These are phyloP conservation scores for Ceratocystis lukuohia DNA, from an alignment of 2,329 filamentous ascomycete genomes.

Conservation along the genomic window DNA sequence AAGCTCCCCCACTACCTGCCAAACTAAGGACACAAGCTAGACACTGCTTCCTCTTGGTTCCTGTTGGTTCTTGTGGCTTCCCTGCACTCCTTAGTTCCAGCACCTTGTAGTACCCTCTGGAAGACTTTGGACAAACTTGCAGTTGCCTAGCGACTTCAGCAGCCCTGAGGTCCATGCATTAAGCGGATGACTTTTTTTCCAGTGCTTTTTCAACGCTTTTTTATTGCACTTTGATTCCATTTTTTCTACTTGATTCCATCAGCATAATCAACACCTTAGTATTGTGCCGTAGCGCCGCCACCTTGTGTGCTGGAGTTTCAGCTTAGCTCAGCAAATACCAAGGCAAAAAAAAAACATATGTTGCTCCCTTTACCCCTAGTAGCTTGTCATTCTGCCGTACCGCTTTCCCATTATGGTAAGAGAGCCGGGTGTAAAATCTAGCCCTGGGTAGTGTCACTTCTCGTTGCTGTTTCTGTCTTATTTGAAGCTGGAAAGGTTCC, in stretches of 20 bases:
- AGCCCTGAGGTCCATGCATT: neutral
- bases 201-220: neutral
- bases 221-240: neutral
- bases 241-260: conserved; percentile 2
- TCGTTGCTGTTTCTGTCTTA: neutral
- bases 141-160: neutral
- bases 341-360: neutral
- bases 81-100: neutral
- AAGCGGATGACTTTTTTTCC: neutral
- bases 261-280: neutral
- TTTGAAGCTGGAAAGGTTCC: conserved; percentile 12
- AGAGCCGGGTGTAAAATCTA: neutral
- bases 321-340: neutral
- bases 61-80: neutral
- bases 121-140: neutral
- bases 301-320: neutral
- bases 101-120: neutral
- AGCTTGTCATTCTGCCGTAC: conserved; percentile 2
- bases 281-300: neutral
- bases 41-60: neutral
- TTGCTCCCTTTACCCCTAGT: neutral
- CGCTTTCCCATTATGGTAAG: neutral
- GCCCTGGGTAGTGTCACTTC: neutral
- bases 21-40: conserved; percentile 11
- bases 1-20: conserved; percentile 22